These are phyloP conservation scores for Polygonum aviculare DNA, from an alignment of 148 eudicot species.

Conservation along the genomic window DNA sequence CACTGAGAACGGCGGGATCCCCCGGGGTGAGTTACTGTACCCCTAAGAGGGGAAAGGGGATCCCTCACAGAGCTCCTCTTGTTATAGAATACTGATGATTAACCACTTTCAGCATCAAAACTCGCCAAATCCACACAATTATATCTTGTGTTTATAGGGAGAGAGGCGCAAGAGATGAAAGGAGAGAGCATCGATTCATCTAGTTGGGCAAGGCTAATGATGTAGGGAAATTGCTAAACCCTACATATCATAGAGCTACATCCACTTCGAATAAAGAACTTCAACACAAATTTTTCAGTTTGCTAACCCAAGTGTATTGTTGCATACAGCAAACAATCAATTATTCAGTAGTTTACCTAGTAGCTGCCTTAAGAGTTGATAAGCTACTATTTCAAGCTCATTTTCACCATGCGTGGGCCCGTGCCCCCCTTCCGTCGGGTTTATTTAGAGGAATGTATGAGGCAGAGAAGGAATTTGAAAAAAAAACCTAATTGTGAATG, in stretches of 20 bases:
- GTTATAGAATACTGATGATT: conserved; percentile 20
- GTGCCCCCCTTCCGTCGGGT: no score
- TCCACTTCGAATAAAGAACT: background rate
- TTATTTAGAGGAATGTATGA: no score
- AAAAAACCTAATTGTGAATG: no score
- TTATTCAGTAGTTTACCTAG: background rate
- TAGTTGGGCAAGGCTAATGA: background rate
- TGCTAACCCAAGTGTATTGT: background rate
- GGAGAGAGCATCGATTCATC: background rate
- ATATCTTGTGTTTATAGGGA: no score
- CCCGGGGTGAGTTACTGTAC: conserved; percentile 13
- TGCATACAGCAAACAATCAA: background rate
- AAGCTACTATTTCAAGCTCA: background rate
- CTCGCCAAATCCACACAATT: no score
- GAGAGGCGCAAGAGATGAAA: no score
- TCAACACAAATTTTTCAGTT: background rate
- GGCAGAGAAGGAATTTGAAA: no score
- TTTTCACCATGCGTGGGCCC: background rate
- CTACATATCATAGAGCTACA: no score
- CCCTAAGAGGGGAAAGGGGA: conserved; percentile 29
- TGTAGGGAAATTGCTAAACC: background rate
- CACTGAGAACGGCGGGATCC: conserved; percentile 16
- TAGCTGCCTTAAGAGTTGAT: no score
- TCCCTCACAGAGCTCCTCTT: conserved; percentile 32
- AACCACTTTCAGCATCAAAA: no score